phyloP scores from a whole-genome alignment of 2,329 filamentous ascomycete species.

The Drechslerella dactyloides region DNA sequence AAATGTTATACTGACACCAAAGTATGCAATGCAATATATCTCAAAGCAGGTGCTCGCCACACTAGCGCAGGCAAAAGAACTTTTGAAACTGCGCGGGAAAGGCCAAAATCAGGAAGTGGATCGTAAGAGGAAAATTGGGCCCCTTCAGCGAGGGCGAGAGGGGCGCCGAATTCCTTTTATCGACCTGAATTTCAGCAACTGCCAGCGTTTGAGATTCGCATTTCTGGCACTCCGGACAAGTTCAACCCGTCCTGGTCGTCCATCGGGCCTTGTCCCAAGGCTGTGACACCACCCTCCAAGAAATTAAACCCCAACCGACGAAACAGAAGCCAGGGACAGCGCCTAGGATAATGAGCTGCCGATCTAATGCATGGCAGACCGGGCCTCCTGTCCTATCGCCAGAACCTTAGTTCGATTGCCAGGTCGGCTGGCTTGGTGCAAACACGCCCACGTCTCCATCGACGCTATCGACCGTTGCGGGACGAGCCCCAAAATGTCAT shows the following conservation, averaged over 20 bases:
- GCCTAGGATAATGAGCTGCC: constrained; percentile 48
- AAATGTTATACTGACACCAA: constrained; percentile 40
- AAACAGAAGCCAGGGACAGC: constrained; percentile 31
- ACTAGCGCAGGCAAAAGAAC: constrained; percentile 31
- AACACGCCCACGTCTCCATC: constrained; percentile 32
- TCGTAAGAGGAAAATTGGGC: constrained; percentile 42
- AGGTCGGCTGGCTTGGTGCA: constrained; percentile 23
- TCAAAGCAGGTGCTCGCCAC: constrained; percentile 32
- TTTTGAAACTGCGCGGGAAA: constrained; percentile 48
- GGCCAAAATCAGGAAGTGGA: constrained; percentile 42
- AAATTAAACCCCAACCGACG: constrained; percentile 43
- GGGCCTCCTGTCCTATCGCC: constrained; percentile 47
- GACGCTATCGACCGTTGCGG: constrained; percentile 9
- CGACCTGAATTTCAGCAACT: constrained; percentile 21
- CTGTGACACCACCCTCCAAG: constrained; percentile 25
- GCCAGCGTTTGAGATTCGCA: constrained; percentile 31
- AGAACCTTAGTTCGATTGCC: constrained; percentile 24
- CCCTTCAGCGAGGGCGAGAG: constrained; percentile 28
- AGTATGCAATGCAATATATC: constrained; percentile 44
- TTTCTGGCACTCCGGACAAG: constrained; percentile 33
- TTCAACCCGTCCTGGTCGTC: constrained; percentile 36
- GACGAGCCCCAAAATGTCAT: constrained; percentile 9
- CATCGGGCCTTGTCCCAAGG: constrained; percentile 50
- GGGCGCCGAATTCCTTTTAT: constrained; percentile 51
- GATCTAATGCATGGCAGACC: constrained; percentile 38